These are phyloP conservation scores for Trametes pubescens DNA, from an alignment of 1,284 basidiomycete genomes.

Conservation along the genomic window DNA sequence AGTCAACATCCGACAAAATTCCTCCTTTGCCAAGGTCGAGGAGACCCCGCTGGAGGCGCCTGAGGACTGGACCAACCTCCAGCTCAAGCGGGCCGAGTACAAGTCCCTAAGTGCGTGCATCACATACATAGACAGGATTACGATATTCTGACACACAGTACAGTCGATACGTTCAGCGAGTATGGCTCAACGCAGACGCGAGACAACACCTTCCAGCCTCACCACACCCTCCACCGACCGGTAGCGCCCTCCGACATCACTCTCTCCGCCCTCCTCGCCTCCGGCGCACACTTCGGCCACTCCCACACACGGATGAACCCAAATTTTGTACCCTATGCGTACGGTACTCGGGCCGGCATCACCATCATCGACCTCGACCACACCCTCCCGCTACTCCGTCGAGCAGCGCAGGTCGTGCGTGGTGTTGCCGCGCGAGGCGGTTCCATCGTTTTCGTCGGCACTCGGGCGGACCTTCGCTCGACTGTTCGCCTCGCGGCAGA, in stretches of 20 bases:
- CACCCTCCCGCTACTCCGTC: slow-evolving; percentile 90
- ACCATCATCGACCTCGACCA: slow-evolving; percentile 97
- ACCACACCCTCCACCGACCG: slow-evolving; percentile 76
- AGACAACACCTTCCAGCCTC: slow-evolving; percentile 76
- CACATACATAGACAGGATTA: neutral
- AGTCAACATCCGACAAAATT: slow-evolving; percentile 27
- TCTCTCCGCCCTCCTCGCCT: slow-evolving; percentile 89
- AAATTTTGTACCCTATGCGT: slow-evolving; percentile 92
- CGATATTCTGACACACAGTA: slow-evolving; percentile 19
- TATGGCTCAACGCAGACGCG: slow-evolving; percentile 84
- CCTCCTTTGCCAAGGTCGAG: slow-evolving; percentile 43
- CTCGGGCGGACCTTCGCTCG: slow-evolving; percentile 78
- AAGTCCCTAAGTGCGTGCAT: slow-evolving; percentile 59
- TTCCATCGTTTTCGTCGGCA: slow-evolving; percentile 91
- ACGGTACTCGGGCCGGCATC: slow-evolving; percentile 90
- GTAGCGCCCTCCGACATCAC: slow-evolving; percentile 71
- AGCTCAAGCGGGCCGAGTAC: slow-evolving; percentile 61
- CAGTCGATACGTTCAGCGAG: slow-evolving; percentile 72
- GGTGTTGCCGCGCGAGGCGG: slow-evolving; percentile 87
- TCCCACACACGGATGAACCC: slow-evolving; percentile 84
- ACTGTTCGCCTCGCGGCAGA: slow-evolving; percentile 84
- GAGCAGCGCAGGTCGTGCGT: slow-evolving; percentile 89
- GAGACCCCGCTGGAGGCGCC: slow-evolving; percentile 51
- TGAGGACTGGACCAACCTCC: slow-evolving; percentile 74
- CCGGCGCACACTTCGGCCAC: slow-evolving; percentile 96